Conservation (phyloP, 352 stramenopile species). For the Phytophthora sp. region DNA sequence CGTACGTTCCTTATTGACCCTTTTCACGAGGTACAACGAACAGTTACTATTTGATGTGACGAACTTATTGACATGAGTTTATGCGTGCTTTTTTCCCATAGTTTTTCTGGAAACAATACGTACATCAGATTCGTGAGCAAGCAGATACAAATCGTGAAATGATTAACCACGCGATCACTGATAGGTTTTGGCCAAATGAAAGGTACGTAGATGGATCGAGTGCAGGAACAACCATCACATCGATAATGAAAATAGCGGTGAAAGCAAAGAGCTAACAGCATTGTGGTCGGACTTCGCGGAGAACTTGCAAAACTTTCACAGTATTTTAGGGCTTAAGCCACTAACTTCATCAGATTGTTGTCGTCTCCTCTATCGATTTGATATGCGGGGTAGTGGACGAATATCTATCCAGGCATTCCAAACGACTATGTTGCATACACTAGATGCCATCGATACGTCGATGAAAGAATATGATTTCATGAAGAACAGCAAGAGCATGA, state of each 20-base stretch:
- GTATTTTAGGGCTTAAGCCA: conserved; percentile 2
- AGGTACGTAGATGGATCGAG: background rate
- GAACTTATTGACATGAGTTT: background rate
- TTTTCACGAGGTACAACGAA: conserved; percentile 41
- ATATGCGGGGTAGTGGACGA: conserved; percentile 27
- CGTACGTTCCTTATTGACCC: conserved; percentile 47
- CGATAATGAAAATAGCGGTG: background rate
- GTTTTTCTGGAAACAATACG: conserved; percentile 42
- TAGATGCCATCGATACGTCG: conserved; percentile 16
- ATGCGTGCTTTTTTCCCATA: background rate
- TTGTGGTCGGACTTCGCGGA: conserved; percentile 34
- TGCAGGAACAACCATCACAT: too few relatives aligned
- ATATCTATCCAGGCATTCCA: conserved; percentile 28
- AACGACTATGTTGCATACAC: conserved; percentile 4
- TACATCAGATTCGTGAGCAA: conserved; percentile 19
- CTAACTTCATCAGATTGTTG: conserved; percentile 29
- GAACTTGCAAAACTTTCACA: conserved; percentile 30
- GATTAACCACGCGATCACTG: conserved; percentile 5
- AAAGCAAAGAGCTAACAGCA: background rate
- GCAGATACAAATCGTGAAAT: conserved; percentile 6
- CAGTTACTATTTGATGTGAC: background rate
- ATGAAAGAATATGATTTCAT: conserved; percentile 3
- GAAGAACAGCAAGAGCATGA: background rate
- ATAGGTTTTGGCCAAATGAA: conserved; percentile 13
- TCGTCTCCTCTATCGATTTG: conserved; percentile 53